Evolutionary conservation across 2,329 filamentous ascomycete species (phyloP).

Genomic region (Mycosphaerelloides madeirae): DNA sequence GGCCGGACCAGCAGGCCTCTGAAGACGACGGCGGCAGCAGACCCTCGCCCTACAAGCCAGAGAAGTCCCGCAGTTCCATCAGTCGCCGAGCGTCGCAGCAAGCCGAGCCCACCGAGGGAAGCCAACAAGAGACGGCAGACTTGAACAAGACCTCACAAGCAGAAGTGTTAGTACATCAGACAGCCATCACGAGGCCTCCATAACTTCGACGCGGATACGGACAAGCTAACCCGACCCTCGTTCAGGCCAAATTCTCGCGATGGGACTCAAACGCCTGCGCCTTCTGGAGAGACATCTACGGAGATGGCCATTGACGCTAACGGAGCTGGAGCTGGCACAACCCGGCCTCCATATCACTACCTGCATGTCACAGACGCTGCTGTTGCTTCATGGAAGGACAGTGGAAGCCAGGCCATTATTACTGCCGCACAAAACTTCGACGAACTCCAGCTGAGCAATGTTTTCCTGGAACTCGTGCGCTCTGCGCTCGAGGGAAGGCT

Average conservation of each 20-base stretch:
- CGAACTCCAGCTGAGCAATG: slow-evolving; percentile 61
- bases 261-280: slow-evolving; percentile 10
- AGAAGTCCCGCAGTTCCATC: slow-evolving; percentile 41
- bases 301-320: slow-evolving; percentile 1
- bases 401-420: slow-evolving; percentile 63
- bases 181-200: neutral
- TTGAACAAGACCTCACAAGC: neutral
- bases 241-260: slow-evolving; percentile 8
- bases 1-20: slow-evolving; percentile 43
- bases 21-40: slow-evolving; percentile 40
- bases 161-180: slow-evolving; percentile 6
- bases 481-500: slow-evolving; percentile 67
- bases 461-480: slow-evolving; percentile 82
- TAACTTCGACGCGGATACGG: neutral
- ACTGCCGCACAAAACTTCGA: slow-evolving; percentile 61
- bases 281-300: neutral
- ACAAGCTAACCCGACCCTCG: slow-evolving; percentile 6
- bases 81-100: slow-evolving; percentile 39
- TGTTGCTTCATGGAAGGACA: slow-evolving; percentile 62
- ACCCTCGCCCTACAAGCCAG: slow-evolving; percentile 49
- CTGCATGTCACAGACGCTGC: slow-evolving; percentile 68
- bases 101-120: slow-evolving; percentile 12
- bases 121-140: slow-evolving; percentile 5
- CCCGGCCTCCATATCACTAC: slow-evolving; percentile 57
- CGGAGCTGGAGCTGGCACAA: slow-evolving; percentile 7